phyloP scores from a whole-genome alignment of 2,329 filamentous ascomycete species.

The Cylindrodendrum hubeiense region DNA sequence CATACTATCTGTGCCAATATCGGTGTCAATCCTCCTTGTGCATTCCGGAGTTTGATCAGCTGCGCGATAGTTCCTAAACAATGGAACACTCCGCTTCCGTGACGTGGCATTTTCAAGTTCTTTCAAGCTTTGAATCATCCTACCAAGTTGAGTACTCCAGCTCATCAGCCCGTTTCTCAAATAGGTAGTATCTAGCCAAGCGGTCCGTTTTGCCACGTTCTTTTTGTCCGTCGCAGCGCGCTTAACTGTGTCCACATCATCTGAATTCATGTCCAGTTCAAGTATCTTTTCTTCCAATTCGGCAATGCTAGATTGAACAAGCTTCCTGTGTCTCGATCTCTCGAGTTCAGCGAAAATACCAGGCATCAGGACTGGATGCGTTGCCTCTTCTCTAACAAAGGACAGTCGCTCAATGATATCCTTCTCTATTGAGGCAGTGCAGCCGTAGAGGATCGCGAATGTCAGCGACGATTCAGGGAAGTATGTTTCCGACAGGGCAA shows the following conservation, averaged over 20 bases:
- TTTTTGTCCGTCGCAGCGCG: neutral
- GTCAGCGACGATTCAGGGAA: slow-evolving; percentile 4
- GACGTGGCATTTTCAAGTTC: neutral
- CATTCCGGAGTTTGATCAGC: too few species aligned
- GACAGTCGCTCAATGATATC: slow-evolving; percentile 8
- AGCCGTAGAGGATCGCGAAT: slow-evolving; percentile 19
- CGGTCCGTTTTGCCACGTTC: slow-evolving; percentile 3
- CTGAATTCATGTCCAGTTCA: neutral
- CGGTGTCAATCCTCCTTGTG: too few species aligned
- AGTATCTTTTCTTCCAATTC: neutral
- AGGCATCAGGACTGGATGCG: slow-evolving; percentile 10
- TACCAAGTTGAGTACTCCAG: slow-evolving; percentile 6
- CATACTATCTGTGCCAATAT: too few species aligned
- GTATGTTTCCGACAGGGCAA: slow-evolving; percentile 17
- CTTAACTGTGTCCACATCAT: neutral
- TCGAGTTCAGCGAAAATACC: slow-evolving; percentile 18
- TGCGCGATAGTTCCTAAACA: too few species aligned
- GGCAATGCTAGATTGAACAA: neutral
- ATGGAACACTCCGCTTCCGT: neutral
- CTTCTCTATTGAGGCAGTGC: neutral
- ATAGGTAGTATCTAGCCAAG: slow-evolving; percentile 11
- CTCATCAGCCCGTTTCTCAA: slow-evolving; percentile 15
- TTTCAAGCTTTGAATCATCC: neutral
- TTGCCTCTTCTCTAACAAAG: neutral
- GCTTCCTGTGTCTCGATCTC: slow-evolving; percentile 6